Conservation (phyloP, 441 rosid species). For the Mallotus repandus region DNA sequence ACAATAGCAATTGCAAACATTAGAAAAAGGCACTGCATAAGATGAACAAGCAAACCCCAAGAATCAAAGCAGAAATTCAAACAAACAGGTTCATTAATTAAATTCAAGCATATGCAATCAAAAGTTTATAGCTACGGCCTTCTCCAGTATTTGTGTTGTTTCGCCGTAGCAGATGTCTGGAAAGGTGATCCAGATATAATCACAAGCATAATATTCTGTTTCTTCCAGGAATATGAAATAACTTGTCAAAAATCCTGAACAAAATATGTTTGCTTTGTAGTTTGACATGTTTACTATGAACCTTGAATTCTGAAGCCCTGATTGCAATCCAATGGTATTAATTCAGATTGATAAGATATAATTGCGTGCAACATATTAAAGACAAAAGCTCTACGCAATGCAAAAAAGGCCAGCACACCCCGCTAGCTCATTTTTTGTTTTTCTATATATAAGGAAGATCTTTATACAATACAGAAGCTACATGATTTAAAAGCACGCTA, state of each 20-base stretch:
- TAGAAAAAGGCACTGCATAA: neutral
- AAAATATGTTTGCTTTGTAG: neutral
- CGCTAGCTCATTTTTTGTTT: neutral
- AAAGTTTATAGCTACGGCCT: neutral
- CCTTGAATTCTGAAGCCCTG: neutral
- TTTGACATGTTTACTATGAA: neutral
- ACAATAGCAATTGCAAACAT: conserved; percentile 23
- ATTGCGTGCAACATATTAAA: neutral
- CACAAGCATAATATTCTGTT: neutral
- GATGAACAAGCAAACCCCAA: conserved; percentile 5
- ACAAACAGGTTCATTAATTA: neutral
- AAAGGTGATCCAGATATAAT: neutral
- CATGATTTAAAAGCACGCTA: neutral
- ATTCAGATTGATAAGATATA: neutral
- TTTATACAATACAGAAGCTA: neutral
- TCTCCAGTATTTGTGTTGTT: neutral
- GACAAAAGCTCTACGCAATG: neutral
- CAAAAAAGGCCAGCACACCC: neutral
- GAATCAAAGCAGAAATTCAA: conserved; percentile 1
- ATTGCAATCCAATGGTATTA: neutral
- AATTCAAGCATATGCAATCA: neutral
- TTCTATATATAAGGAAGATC: neutral
- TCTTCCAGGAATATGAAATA: neutral
- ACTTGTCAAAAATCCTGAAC: neutral
- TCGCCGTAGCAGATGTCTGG: neutral